Evolutionary conservation across 2,329 filamentous ascomycete genomes (phyloP).

Genomic region (Talaromyces amestolkiae): DNA sequence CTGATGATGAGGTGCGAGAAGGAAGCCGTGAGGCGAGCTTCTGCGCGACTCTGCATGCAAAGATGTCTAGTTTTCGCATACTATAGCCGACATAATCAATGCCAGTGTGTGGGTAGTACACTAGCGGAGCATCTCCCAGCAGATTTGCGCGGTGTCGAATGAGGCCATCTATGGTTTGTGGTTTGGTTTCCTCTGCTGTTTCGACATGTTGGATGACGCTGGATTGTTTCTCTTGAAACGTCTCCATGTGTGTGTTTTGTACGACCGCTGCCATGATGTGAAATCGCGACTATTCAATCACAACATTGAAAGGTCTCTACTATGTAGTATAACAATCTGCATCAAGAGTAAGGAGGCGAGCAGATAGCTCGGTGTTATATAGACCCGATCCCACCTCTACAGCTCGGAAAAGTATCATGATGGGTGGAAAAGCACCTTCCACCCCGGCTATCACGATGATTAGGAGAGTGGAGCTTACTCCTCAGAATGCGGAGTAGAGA

Average conservation of each 20-base stretch:
- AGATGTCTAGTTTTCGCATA: conserved; percentile 45
- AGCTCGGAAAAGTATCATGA: conserved; percentile 14
- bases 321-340: neutral
- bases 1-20: conserved; percentile 27
- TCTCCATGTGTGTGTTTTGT: neutral
- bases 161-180: conserved; percentile 40
- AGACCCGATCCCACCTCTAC: neutral
- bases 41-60: conserved; percentile 33
- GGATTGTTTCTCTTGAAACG: neutral
- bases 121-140: conserved; percentile 36
- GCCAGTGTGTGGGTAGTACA: conserved; percentile 47
- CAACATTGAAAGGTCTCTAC: too few relatives aligned
- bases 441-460: neutral
- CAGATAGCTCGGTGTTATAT: conserved; percentile 1
- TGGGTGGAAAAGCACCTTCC: conserved; percentile 2
- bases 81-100: conserved; percentile 50
- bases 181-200: conserved; percentile 15
- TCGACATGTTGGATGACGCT: conserved; percentile 2
- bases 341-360: neutral
- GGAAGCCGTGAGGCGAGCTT: conserved; percentile 24
- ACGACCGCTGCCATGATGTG: conserved; percentile 3
- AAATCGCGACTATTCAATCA: too few relatives aligned
- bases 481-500: neutral
- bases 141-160: conserved; percentile 38
- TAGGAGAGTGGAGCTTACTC: neutral